Base-by-base conservation (phyloP, 2,329 filamentous ascomycete genomes). In the Colletotrichum gigasporum region DNA sequence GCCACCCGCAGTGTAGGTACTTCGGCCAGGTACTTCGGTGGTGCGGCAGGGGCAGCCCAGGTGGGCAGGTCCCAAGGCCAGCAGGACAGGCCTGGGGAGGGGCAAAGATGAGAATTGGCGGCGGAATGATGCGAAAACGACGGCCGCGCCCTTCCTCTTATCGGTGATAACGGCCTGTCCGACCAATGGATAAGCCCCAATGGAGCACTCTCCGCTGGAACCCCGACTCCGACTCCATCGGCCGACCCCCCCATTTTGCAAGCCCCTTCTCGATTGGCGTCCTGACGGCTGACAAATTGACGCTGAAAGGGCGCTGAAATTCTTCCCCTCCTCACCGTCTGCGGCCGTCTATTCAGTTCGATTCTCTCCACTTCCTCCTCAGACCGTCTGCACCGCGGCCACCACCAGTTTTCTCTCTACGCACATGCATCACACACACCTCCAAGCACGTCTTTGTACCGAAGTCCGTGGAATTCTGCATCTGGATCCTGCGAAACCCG, bases 281-380 rank as follows among this genome's bases (percentile, higher is more conserved):
- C 42, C 20, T 47, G 63, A 52, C 63, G 57, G 63, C 63, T 65
- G 63, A 65, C 63, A 65, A 65, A 65, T 65, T 65, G 63, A 65
- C 55, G 30, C 53, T 48, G 37, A 61, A 47, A 64, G 58, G 53
- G 45, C 63, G 57, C 58, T 63, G 63, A 41, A 63, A 60, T 60
- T 63, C 58, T 58, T 56, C 69, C 69, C 69, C 57, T 60, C 56
- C 56, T 55, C 57, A 57, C 53, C 57, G 52, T 67, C 63, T 61
- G 63, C 59, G 9, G 32, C 42, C 55, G 34, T 58, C 56, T 44
- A 48, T 60, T 30, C 48, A 55, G 48, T 65, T 63, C 55, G 63
- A 56, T 57, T 63, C 56, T 65, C 56, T 59, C 59, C 60, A 59
- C 59, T 57, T 50, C 64, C 41, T 22, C 20, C 62, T 54, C 51